phyloP scores from a whole-genome alignment of 495 filamentous ascomycete genomes.

The Penicillium canariense region DNA sequence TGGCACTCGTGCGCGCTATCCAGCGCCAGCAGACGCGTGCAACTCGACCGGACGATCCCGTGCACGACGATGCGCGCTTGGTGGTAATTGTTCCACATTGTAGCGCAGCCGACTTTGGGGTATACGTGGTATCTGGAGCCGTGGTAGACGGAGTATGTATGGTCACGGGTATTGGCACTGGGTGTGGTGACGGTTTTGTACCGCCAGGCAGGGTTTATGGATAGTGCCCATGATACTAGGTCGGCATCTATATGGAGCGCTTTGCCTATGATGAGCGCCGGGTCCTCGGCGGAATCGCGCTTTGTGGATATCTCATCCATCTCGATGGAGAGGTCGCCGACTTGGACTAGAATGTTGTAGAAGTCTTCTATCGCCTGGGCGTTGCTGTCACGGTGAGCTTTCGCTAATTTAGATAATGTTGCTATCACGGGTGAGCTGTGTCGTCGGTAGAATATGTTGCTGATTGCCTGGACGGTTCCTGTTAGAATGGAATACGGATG shows the following conservation, averaged over 20 bases:
- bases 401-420: constrained; percentile 9
- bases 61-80: constrained; percentile 16
- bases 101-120: not conserved
- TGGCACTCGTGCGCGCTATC: not conserved
- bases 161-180: not conserved
- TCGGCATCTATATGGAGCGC: constrained; percentile 14
- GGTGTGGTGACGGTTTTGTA: not conserved
- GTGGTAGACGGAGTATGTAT: not conserved
- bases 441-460: constrained; percentile 9
- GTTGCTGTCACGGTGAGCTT: not conserved
- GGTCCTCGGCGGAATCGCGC: not conserved
- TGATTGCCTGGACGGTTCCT: constrained; percentile 7
- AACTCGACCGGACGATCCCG: constrained; percentile 13
- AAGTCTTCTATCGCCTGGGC: constrained; percentile 10
- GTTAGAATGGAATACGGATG: not conserved
- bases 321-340: constrained; percentile 10
- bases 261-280: not conserved
- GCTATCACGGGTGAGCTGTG: constrained; percentile 8
- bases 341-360: constrained; percentile 1
- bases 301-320: not conserved
- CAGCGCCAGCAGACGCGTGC: not conserved
- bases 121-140: constrained; percentile 8
- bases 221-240: constrained; percentile 12
- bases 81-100: constrained; percentile 19
- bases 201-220: constrained; percentile 2